Evolutionary conservation across 2,329 filamentous ascomycete species (phyloP).

Genomic region (Aphanoascus verrucosus): DNA sequence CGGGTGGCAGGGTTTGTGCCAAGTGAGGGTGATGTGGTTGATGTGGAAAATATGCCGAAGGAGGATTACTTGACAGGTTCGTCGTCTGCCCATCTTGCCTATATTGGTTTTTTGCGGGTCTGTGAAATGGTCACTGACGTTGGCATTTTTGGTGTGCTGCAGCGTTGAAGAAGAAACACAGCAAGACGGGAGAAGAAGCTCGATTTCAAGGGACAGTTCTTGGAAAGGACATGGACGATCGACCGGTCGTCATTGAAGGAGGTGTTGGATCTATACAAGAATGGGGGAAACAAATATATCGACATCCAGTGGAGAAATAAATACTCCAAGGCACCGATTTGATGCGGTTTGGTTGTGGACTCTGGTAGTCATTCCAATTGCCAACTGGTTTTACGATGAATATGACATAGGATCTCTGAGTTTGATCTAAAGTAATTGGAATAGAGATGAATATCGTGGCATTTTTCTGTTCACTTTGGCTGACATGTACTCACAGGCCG

Average conservation of each 20-base stretch:
- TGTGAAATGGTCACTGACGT: neutral
- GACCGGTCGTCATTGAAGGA: slow-evolving; percentile 67
- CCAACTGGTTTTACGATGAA: neutral
- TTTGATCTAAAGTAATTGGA: neutral
- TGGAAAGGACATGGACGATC: slow-evolving; percentile 60
- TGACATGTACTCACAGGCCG: too few relatives aligned
- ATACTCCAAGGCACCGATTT: too few relatives aligned
- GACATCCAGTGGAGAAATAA: slow-evolving; percentile 22
- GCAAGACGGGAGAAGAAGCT: slow-evolving; percentile 75
- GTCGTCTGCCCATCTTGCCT: slow-evolving; percentile 18
- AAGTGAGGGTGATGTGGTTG: slow-evolving; percentile 41
- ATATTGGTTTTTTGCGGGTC: slow-evolving; percentile 6
- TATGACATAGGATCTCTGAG: neutral
- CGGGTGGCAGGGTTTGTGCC: slow-evolving; percentile 66
- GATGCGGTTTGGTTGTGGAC: neutral
- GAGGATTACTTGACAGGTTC: slow-evolving; percentile 60
- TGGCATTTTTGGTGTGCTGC: neutral
- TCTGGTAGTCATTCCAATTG: neutral
- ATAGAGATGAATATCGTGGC: neutral
- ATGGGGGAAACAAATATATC: slow-evolving; percentile 44
- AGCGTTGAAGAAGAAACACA: slow-evolving; percentile 86
- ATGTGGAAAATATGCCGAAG: slow-evolving; percentile 43
- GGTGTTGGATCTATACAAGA: slow-evolving; percentile 57
- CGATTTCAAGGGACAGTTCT: slow-evolving; percentile 77
- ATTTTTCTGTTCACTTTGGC: neutral